Conservation (phyloP, 2,329 filamentous ascomycete genomes). For the Xylaria multiplex region DNA sequence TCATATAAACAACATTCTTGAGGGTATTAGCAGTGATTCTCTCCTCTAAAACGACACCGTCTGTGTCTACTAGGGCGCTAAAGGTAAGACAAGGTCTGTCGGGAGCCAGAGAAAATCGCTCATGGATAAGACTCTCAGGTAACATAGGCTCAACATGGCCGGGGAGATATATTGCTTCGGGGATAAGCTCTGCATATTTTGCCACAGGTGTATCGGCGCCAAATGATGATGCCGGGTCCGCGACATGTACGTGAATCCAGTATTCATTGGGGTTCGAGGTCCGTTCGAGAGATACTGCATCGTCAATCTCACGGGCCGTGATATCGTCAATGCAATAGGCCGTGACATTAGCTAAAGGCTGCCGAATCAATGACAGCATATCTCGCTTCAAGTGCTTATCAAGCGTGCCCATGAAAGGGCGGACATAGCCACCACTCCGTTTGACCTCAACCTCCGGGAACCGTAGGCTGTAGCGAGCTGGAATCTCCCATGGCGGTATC, state of each 20-base stretch:
- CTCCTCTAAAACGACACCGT: slow-evolving; percentile 64
- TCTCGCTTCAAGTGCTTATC: slow-evolving; percentile 55
- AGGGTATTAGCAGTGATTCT: slow-evolving; percentile 65
- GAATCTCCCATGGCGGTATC: slow-evolving; percentile 76
- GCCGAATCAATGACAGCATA: slow-evolving; percentile 61
- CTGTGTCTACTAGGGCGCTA: slow-evolving; percentile 65
- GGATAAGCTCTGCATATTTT: slow-evolving; percentile 68
- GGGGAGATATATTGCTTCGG: slow-evolving; percentile 68
- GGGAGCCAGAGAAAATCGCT: slow-evolving; percentile 64
- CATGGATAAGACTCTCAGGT: slow-evolving; percentile 58
- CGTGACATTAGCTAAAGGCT: slow-evolving; percentile 66
- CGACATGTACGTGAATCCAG: slow-evolving; percentile 83
- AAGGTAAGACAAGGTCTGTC: slow-evolving; percentile 68
- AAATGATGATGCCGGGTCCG: slow-evolving; percentile 80
- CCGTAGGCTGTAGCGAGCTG: slow-evolving; percentile 68
- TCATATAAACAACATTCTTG: slow-evolving; percentile 66
- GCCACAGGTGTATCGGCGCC: slow-evolving; percentile 66
- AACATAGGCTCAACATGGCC: slow-evolving; percentile 70
- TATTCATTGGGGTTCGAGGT: slow-evolving; percentile 64
- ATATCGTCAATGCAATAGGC: slow-evolving; percentile 79
- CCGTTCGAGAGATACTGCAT: slow-evolving; percentile 77
- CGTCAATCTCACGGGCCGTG: slow-evolving; percentile 77
- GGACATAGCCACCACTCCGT: slow-evolving; percentile 55
- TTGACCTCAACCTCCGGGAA: slow-evolving; percentile 61
- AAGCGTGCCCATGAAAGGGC: slow-evolving; percentile 48